Conservation (phyloP, 306 rosid genomes). For the Oxytropis ochrocephala region DNA sequence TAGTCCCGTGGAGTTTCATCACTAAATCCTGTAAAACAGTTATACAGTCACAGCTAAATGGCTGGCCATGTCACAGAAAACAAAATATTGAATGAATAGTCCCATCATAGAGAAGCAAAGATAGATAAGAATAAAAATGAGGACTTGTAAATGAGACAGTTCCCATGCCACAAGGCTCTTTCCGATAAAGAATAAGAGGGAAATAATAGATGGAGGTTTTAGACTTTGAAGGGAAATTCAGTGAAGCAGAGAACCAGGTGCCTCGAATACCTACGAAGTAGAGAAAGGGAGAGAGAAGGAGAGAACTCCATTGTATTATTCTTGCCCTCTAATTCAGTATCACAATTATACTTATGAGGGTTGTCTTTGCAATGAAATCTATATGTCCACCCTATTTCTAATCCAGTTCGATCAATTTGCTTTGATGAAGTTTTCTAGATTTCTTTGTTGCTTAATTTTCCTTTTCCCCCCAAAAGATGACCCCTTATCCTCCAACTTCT, state of each 20-base stretch:
- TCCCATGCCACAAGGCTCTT: not conserved
- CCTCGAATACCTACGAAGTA: too few species aligned
- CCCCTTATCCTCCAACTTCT: not conserved
- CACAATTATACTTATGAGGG: not conserved
- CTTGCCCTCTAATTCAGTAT: not conserved
- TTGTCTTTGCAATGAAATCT: not conserved
- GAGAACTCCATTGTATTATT: not conserved
- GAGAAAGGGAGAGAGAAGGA: not conserved
- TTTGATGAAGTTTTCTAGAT: not conserved
- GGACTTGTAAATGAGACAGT: not conserved
- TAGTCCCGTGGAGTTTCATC: constrained; percentile 98
- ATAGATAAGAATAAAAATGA: not conserved
- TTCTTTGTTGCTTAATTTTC: not conserved
- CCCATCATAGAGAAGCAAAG: not conserved
- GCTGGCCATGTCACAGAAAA: not conserved
- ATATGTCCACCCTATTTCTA: not conserved
- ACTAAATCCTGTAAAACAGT: constrained; percentile 70
- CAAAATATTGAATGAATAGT: constrained; percentile 2
- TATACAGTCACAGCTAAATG: not conserved
- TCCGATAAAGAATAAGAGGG: not conserved
- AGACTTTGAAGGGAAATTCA: too few species aligned
- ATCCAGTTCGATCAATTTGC: not conserved
- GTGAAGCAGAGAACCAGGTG: too few species aligned
- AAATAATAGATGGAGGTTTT: not conserved
- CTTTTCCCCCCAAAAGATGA: not conserved